Conservation (phyloP, 441 rosid species). For the Euphorbia corollata region DNA sequence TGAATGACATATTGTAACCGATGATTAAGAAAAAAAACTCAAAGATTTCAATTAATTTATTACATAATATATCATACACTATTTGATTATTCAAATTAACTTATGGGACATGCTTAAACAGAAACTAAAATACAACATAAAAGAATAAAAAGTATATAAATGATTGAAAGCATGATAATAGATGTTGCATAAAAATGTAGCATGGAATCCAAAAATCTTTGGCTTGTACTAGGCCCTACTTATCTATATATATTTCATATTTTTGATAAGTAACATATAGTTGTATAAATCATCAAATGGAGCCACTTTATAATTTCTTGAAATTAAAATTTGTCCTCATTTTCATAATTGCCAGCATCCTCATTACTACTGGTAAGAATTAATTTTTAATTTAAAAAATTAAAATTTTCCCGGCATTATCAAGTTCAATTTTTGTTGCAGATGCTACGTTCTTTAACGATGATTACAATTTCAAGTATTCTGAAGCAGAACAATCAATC, state of each 20-base stretch:
- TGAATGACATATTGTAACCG: no score
- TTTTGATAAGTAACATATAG: background rate
- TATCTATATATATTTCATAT: background rate
- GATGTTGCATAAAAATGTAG: background rate
- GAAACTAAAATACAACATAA: background rate
- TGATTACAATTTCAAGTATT: background rate
- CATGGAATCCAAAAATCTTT: background rate
- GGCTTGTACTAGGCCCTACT: background rate
- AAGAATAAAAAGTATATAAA: background rate
- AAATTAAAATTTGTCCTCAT: background rate
- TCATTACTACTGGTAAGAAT: slow-evolving; percentile 18
- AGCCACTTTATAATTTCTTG: background rate
- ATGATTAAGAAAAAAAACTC: no score
- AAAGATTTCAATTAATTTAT: no score
- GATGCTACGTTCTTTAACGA: slow-evolving; percentile 23
- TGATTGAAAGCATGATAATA: background rate
- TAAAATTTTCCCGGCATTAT: background rate
- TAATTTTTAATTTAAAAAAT: no score
- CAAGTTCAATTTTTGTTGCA: background rate
- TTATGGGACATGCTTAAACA: background rate
- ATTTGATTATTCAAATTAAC: background rate
- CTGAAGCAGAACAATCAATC: background rate
- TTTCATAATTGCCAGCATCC: slow-evolving; percentile 6
- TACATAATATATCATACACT: no score
- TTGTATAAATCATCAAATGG: slow-evolving; percentile 18